Conservation (phyloP, 495 filamentous ascomycete species). For the Platismatia glauca region DNA sequence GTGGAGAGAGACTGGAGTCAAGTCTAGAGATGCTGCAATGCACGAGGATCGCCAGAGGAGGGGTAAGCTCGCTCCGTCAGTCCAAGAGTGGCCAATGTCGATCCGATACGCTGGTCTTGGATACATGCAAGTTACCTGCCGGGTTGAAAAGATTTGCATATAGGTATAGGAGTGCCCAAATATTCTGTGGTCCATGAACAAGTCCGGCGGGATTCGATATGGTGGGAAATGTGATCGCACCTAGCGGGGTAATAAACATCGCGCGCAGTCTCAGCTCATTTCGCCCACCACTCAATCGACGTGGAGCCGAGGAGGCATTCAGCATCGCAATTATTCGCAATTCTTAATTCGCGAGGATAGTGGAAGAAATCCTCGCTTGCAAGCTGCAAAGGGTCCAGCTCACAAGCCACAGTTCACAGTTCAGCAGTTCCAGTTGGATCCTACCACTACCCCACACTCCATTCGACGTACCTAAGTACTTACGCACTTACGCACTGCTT, state of each 20-base stretch:
- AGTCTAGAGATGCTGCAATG: slow-evolving; percentile 2
- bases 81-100: not conserved
- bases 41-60: not conserved
- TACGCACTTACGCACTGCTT: no score
- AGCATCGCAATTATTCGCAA: no score
- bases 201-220: not conserved
- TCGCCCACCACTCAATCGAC: not conserved
- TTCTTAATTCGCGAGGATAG: no score
- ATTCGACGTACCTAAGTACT: no score
- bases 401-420: no score
- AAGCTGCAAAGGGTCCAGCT: no score
- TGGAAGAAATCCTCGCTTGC: no score
- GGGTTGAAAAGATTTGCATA: not conserved
- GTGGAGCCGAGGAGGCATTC: no score
- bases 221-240: not conserved
- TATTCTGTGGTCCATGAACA: no score
- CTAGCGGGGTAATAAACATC: not conserved
- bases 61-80: not conserved
- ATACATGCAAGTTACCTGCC: not conserved
- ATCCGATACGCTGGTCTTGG: not conserved
- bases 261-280: not conserved
- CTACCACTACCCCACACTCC: not conserved
- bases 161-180: no score
- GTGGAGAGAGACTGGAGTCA: slow-evolving; percentile 3
- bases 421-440: no score